Evolutionary conservation across 148 eudicot species (phyloP).

Genomic region (Fagopyrum tataricum): DNA sequence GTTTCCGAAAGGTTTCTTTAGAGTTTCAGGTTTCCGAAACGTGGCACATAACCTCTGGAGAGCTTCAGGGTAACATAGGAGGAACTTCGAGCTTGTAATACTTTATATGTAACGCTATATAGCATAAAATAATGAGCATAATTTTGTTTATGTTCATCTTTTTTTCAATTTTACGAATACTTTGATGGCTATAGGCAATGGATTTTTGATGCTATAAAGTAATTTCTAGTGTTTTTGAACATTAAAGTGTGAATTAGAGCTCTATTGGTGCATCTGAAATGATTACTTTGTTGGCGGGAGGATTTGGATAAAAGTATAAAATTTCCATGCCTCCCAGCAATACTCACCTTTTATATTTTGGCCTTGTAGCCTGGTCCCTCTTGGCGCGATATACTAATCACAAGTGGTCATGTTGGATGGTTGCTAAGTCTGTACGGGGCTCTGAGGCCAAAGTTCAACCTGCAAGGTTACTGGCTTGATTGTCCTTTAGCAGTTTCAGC

Average conservation of each 20-base stretch:
- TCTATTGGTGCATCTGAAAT: background rate
- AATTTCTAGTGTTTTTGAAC: background rate
- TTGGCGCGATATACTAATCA: slow-evolving; percentile 73
- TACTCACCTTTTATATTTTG: background rate
- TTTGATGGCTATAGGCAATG: background rate
- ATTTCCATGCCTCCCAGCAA: background rate
- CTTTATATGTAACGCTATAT: background rate
- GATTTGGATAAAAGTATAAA: background rate
- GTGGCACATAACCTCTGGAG: too few relatives aligned
- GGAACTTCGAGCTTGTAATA: background rate
- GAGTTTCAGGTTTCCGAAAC: too few relatives aligned
- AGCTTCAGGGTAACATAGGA: background rate
- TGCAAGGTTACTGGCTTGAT: slow-evolving; percentile 85
- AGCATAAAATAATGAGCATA: background rate
- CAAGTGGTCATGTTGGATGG: slow-evolving; percentile 85
- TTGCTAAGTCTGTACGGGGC: slow-evolving; percentile 69
- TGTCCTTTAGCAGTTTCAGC: slow-evolving; percentile 97
- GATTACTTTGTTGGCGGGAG: background rate
- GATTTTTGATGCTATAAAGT: background rate
- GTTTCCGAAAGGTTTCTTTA: too few relatives aligned
- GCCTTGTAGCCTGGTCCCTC: slow-evolving; percentile 75
- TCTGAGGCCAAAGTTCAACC: slow-evolving; percentile 68
- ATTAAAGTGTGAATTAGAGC: background rate
- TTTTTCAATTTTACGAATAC: background rate
- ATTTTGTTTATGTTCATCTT: background rate